A percentile compares a stretch with the other conserved stretches of the same genome.
Conservation (phyloP, 768 basidiomycete species). For the Boletus sp. region DNA sequence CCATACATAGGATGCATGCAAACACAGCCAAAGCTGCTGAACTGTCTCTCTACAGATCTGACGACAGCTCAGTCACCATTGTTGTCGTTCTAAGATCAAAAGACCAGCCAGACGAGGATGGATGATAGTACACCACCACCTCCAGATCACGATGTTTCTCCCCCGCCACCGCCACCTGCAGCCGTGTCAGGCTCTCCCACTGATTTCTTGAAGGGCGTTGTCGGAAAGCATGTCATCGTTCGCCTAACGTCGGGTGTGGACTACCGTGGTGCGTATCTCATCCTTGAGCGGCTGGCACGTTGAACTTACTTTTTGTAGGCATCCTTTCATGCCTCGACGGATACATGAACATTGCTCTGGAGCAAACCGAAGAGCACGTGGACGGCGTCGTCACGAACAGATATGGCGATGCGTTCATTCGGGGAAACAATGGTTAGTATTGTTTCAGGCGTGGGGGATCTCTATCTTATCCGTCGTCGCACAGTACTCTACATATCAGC, state of each 20-base stretch:
- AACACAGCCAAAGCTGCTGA: slow-evolving; percentile 18
- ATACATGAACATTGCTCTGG: slow-evolving; percentile 98
- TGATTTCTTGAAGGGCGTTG: slow-evolving; percentile 92
- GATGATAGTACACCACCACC: slow-evolving; percentile 35
- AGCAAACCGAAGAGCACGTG: slow-evolving; percentile 96
- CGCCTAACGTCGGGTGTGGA: slow-evolving; percentile 90
- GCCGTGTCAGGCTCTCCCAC: slow-evolving; percentile 76
- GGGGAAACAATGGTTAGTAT: slow-evolving; percentile 83
- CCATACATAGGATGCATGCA: slow-evolving; percentile 11
- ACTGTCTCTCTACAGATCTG: neutral
- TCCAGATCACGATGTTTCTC: slow-evolving; percentile 39
- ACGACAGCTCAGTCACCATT: neutral
- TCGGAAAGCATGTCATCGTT: slow-evolving; percentile 94
- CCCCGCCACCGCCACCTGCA: slow-evolving; percentile 50
- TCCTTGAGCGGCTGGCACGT: neutral
- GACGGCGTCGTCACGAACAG: slow-evolving; percentile 82
- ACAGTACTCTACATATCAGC: slow-evolving; percentile 82
- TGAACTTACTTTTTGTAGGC: slow-evolving; percentile 46
- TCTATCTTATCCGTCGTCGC: neutral
- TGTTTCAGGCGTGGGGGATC: no score
- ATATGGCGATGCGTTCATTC: slow-evolving; percentile 94
- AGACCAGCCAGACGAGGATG: slow-evolving; percentile 13
- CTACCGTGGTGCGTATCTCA: slow-evolving; percentile 67
- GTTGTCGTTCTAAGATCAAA: neutral
- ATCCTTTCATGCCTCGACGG: slow-evolving; percentile 94